Evolutionary conservation across 2,329 filamentous ascomycete genomes (phyloP), one percentile per base, ranked within the genome.

Genomic region (Onygena corvina): DNA sequence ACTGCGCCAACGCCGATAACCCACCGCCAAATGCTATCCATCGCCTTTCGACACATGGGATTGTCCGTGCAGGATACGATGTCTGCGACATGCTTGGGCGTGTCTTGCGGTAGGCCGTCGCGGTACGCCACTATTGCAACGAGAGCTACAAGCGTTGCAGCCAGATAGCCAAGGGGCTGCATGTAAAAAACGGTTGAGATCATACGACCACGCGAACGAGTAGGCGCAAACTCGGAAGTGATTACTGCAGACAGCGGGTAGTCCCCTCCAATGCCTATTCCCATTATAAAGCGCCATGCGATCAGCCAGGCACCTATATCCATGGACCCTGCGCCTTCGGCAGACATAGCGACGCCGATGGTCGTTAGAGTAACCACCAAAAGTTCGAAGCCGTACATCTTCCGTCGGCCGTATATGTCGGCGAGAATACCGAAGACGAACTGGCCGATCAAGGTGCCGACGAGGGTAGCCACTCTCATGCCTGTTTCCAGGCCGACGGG

Each of bases 141-240:
- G 25, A 34, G 38, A 35, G 30, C 83, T 55, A 92, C 73, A 21
- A 90, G 77, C 38, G 84, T 84, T 46, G 83, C 85, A 20, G 72
- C 73, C 49, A 90, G 80, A 66, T 92, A 86, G 14, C 86, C 86
- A 47, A 92, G 76, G 55, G 86, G 86, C 64, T 93, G 86, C 83
- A 89, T 89, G 57, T 85, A 84, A 60, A 92, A 92, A 47, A 92
- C 86, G 11, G 84, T 75, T 23, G 79, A n/a, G 23, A 45, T 42
- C 38, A 42, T 42, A 3, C 38, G 38, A n/a, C 38, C 38, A 2
- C 46, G 30, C 12, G 46, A 48, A 18, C 31, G 29, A n/a, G 31
- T 31, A 16, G 46, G 46, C 23, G 46, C 31, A 9, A 31, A 34
- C 20, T 48, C 46, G 20, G 46, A 31, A 16, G 46, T 34, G 11